Evolutionary conservation across 176 grass and related monocot genomes (phyloP).

Genomic region (Avena eriantha): DNA sequence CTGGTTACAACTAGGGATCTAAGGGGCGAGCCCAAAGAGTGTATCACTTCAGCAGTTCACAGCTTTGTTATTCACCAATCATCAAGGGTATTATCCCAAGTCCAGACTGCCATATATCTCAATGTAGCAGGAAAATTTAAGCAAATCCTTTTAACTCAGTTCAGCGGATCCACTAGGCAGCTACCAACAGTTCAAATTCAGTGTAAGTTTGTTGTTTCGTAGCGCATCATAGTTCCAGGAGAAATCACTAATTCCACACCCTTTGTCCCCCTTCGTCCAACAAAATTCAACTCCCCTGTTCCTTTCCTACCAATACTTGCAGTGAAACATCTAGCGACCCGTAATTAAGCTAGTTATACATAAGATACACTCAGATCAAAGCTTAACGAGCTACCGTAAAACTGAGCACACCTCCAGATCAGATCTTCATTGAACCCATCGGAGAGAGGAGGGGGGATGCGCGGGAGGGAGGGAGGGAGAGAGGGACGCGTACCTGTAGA

Average conservation of each 20-base stretch:
- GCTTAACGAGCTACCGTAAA: background rate
- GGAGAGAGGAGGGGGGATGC: background rate
- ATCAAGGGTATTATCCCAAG: background rate
- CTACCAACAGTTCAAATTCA: background rate
- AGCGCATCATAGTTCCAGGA: background rate
- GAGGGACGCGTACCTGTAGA: conserved; percentile 63
- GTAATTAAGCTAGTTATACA: background rate
- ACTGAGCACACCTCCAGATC: background rate
- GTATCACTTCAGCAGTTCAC: background rate
- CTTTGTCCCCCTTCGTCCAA: background rate
- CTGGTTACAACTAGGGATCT: background rate
- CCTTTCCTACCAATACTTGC: background rate
- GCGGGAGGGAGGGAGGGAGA: background rate
- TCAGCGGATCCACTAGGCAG: background rate
- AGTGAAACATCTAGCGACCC: background rate
- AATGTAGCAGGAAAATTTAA: background rate
- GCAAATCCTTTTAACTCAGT: background rate
- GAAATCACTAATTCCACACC: background rate
- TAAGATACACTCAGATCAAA: background rate
- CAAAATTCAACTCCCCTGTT: background rate
- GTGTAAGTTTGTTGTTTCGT: background rate
- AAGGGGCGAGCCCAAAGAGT: background rate
- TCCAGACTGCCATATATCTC: background rate
- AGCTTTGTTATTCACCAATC: background rate
- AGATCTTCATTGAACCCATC: background rate